phyloP scores from a whole-genome alignment of 2,329 filamentous ascomycete species.

The Phialocephala subalpina region DNA sequence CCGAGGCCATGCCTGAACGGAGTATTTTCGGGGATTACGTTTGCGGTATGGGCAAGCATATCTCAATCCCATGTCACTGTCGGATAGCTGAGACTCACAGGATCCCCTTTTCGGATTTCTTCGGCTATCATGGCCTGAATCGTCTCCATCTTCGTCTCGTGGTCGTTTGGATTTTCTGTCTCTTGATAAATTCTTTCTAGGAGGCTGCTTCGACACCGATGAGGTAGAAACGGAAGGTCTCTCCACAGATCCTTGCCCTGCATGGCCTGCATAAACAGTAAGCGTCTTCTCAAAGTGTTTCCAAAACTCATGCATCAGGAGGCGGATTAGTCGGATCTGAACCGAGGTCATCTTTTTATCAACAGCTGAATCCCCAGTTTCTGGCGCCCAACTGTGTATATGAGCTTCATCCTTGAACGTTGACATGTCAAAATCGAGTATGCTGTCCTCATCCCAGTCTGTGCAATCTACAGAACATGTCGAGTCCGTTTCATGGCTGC shows the following conservation, averaged over 20 bases:
- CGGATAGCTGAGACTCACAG: background rate
- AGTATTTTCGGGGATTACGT: conserved; percentile 47
- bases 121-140: background rate
- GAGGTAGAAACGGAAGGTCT: too few relatives aligned
- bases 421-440: background rate
- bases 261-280: background rate
- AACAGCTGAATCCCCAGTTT: background rate
- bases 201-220: too few relatives aligned
- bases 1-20: conserved; percentile 39
- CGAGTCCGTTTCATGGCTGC: conserved; percentile 6
- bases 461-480: conserved; percentile 21
- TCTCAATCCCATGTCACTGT: background rate
- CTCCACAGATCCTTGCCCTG: too few relatives aligned
- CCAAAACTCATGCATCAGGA: conserved; percentile 24
- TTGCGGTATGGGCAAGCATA: conserved; percentile 52
- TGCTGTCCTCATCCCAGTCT: conserved; percentile 18
- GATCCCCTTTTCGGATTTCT: conserved; percentile 7
- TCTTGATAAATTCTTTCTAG: too few relatives aligned
- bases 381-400: too few relatives aligned
- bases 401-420: background rate
- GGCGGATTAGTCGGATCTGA: conserved; percentile 3
- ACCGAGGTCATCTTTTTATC: background rate
- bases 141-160: background rate
- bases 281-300: conserved; percentile 11
- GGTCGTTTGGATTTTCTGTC: too few relatives aligned